Evolutionary conservation across 1,139 yeast genomes (phyloP), one percentile per base, ranked within the genome.

Genomic region (Protomyces inundatus): DNA sequence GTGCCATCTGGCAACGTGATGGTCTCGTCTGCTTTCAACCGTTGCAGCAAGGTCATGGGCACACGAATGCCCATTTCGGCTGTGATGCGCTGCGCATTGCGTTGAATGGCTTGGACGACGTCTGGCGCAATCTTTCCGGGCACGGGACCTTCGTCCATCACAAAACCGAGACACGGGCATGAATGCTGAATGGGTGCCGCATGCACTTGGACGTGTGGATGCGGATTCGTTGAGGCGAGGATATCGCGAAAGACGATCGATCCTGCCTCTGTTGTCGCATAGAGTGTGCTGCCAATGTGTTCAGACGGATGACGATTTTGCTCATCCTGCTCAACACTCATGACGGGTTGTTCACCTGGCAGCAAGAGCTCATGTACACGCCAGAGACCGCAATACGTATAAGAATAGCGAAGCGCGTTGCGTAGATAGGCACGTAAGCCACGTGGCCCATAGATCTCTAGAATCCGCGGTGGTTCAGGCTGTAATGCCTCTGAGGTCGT

Each of bases 381-480:
- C 54, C 54, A 60, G 7, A 45, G 14, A 4, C 58, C 54, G 16
- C 58, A 23, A 40, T 40, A 42, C 6, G 64, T 36, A 30, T 54
- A 54, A 12, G 64, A 42, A 9, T 34, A 39, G 34, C 40, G 42
- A n/a, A 60, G 46, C 4, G 35, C 54, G 32, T 39, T 54, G 10
- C 64, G 51, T 12, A 60, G 52, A 35, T 58, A 58, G 5, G 53
- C 56, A 7, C 62, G 32, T 7, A 55, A 42, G 23, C 64, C 64
- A n/a, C 39, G 58, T 4, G 64, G 64, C 10, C 64, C 64, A 32
- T 60, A 60, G 12, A 60, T 60, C 32, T 60, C 64, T 16, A 60
- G 50, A 10, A 33, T 52, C 32, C 12, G 30, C 14, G 42, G n/a
- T n/a, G 48, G 30, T 14, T 42, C 9, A n/a, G 48, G 30, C 9